These are phyloP conservation scores for Colletotrichum tanaceti DNA, from an alignment of 2,329 filamentous ascomycete species.

Conservation along the genomic window DNA sequence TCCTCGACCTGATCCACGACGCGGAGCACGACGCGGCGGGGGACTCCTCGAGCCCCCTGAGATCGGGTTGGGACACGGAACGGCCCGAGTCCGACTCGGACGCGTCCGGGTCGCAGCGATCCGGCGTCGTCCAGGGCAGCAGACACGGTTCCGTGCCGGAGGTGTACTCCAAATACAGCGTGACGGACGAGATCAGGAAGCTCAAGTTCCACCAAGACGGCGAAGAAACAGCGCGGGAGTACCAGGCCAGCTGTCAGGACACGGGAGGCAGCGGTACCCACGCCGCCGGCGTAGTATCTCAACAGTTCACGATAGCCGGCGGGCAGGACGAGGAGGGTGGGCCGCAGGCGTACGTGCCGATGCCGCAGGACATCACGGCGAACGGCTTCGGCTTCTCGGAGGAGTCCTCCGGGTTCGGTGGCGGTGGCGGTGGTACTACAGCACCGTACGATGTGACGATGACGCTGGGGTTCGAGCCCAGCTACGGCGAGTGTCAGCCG, in stretches of 20 bases:
- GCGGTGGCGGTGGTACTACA: too few relatives aligned
- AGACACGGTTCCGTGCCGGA: background rate
- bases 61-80: constrained; percentile 30
- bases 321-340: background rate
- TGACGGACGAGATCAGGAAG: constrained; percentile 37
- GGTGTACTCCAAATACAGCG: constrained; percentile 37
- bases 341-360: background rate
- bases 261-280: background rate
- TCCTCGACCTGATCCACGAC: constrained; percentile 33
- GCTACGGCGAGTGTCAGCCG: constrained; percentile 29
- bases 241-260: background rate
- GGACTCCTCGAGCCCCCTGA: constrained; percentile 15
- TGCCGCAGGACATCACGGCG: constrained; percentile 9
- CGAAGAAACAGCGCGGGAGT: constrained; percentile 11
- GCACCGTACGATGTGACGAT: constrained; percentile 21
- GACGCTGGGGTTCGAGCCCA: constrained; percentile 33
- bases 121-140: background rate
- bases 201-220: constrained; percentile 31
- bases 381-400: constrained; percentile 6
- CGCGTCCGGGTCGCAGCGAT: background rate
- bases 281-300: background rate
- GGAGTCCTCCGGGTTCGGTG: constrained; percentile 3
- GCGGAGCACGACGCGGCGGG: constrained; percentile 23
- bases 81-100: background rate
- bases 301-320: background rate